These are phyloP conservation scores for Mrakiaceae sp. DNA, from an alignment of 1,284 basidiomycete genomes.

Conservation along the genomic window DNA sequence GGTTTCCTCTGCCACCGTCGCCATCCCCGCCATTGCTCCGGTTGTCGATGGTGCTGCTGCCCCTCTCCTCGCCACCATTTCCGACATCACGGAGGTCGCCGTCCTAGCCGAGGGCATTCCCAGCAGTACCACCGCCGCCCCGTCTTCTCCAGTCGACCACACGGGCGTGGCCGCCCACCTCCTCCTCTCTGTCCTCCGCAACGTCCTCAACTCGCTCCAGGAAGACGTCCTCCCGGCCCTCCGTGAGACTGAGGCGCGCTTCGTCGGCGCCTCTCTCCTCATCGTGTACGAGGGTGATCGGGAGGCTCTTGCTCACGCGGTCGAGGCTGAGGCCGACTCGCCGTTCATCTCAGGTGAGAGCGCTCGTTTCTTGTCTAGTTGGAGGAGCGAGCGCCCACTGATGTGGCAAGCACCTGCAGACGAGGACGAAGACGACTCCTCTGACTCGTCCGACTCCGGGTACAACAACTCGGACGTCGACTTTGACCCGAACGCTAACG, in stretches of 20 bases:
- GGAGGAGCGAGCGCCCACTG: too few species aligned
- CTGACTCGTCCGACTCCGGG: constrained; percentile 15
- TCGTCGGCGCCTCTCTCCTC: constrained; percentile 70
- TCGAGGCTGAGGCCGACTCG: constrained; percentile 24
- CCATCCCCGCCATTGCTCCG: too few species aligned
- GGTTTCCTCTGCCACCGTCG: too few species aligned
- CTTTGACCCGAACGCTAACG: constrained; percentile 34
- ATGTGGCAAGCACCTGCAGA: constrained; percentile 31
- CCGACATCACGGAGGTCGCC: constrained; percentile 29
- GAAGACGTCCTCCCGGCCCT: constrained; percentile 46
- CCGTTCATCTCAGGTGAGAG: too few species aligned
- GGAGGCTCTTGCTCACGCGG: constrained; percentile 37
- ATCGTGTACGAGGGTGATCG: constrained; percentile 72
- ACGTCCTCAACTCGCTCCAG: constrained; percentile 46
- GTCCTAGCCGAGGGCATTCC: constrained; percentile 63
- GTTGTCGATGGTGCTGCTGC: too few species aligned
- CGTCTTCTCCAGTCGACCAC: constrained; percentile 20
- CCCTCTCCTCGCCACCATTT: too few species aligned
- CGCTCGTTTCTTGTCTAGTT: too few species aligned
- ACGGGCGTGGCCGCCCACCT: constrained; percentile 45
- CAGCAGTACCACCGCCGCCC: constrained; percentile 51
- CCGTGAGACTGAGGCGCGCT: constrained; percentile 53
- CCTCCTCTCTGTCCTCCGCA: constrained; percentile 51
- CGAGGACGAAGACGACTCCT: constrained; percentile 17
- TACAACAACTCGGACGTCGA: constrained; percentile 23